These are phyloP conservation scores for Limnomonas spitsbergensis DNA, from an alignment of 139 green algal species.

Conservation along the genomic window DNA sequence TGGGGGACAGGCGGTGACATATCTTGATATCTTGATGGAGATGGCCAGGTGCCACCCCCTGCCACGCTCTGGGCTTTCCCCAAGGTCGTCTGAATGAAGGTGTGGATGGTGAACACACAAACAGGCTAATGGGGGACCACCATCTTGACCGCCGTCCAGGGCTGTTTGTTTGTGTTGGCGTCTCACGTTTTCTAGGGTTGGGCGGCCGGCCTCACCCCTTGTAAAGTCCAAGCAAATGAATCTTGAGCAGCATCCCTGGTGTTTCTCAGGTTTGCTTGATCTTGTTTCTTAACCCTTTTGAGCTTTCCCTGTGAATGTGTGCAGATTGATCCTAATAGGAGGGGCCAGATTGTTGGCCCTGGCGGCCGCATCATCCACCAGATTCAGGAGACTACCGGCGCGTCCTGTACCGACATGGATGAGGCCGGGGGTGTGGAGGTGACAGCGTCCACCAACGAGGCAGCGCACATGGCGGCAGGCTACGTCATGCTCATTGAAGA, in stretches of 20 bases:
- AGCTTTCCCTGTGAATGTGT: too few relatives aligned
- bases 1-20: slow-evolving; percentile 55
- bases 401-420: slow-evolving; percentile 56
- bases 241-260: too few relatives aligned
- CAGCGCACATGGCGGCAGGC: slow-evolving; percentile 6
- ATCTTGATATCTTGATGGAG: slow-evolving; percentile 77
- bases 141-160: too few relatives aligned
- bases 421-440: slow-evolving; percentile 47
- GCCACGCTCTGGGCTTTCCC: too few relatives aligned
- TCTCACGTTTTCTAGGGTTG: too few relatives aligned
- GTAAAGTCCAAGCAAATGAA: too few relatives aligned
- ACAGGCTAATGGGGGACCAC: too few relatives aligned
- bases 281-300: too few relatives aligned
- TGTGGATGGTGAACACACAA: too few relatives aligned
- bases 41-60: slow-evolving; percentile 73
- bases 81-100: slow-evolving; percentile 42
- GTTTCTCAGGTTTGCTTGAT: too few relatives aligned
- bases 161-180: slow-evolving; percentile 1
- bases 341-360: slow-evolving; percentile 71
- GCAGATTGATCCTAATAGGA: slow-evolving; percentile 50
- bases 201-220: too few relatives aligned
- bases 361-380: slow-evolving; percentile 73
- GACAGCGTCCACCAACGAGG: neutral
- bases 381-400: slow-evolving; percentile 61
- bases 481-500: slow-evolving; percentile 32